Percentiles rank a stretch among this genome's conserved stretches.
Evolutionary conservation across 148 eudicot species (phyloP).

Genomic region (Vaccinium myrtillus): DNA sequence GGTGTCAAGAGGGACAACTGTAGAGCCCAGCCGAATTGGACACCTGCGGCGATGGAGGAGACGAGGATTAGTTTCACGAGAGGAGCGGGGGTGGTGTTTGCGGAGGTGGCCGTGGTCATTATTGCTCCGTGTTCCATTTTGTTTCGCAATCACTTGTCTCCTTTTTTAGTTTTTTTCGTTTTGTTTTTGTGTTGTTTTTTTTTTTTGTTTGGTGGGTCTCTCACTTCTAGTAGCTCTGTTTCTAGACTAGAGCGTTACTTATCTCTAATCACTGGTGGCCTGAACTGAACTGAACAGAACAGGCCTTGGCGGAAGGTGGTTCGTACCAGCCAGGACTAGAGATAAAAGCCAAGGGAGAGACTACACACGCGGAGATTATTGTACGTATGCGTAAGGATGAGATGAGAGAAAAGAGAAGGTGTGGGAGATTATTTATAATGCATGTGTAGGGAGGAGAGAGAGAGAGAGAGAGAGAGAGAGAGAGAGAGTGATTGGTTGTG

Average conservation of each 20-base stretch:
- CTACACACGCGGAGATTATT: not conserved
- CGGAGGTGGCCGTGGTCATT: not conserved
- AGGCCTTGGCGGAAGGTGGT: not conserved
- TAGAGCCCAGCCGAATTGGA: conserved; percentile 84
- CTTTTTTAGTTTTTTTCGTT: too few species aligned
- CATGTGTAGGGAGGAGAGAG: too few species aligned
- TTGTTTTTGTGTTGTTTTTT: too few species aligned
- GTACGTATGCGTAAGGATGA: too few species aligned
- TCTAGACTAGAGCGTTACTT: too few species aligned
- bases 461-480: too few species aligned
- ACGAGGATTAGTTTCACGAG: conserved; percentile 32
- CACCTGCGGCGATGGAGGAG: conserved; percentile 74
- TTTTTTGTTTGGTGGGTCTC: too few species aligned
- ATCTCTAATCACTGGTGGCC: not conserved
- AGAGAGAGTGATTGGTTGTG: too few species aligned
- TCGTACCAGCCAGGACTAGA: not conserved
- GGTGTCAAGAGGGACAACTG: conserved; percentile 80
- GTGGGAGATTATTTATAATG: too few species aligned
- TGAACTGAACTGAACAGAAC: not conserved
- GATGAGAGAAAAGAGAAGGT: too few species aligned
- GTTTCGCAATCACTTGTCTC: too few species aligned
- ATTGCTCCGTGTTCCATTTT: not conserved
- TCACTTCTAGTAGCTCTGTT: too few species aligned
- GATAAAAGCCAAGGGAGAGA: not conserved
- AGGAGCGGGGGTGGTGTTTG: not conserved